A percentile compares a stretch with the other conserved stretches of the same genome.
Conservation (phyloP, 192 early-diverging fungal species). For the Rhizophlyctis rosea region DNA sequence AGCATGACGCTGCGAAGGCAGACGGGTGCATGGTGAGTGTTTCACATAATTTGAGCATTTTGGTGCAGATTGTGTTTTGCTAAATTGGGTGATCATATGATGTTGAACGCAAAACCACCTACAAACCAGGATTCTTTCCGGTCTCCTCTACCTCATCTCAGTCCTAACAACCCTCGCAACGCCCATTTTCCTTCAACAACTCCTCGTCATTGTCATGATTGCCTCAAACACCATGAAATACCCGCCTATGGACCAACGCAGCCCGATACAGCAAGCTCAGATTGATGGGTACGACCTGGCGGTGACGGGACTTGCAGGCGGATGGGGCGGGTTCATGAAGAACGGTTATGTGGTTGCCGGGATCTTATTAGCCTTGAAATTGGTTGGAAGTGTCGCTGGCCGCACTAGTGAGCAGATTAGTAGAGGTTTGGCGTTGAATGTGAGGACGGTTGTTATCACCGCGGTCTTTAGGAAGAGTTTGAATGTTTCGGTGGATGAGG, state of each 20-base stretch:
- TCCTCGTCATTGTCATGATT: no score
- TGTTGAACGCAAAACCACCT: no score
- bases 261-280: not conserved
- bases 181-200: constrained; percentile 17
- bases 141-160: constrained; percentile 4
- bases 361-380: constrained; percentile 2
- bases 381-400: not conserved
- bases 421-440: not conserved
- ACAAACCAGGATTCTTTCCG: no score
- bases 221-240: no score
- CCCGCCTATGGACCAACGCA: not conserved
- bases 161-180: not conserved
- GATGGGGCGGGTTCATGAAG: not conserved
- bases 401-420: constrained; percentile 5
- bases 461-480: constrained; percentile 13
- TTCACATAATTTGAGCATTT: no score
- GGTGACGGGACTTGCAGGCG: not conserved
- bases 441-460: not conserved
- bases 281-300: constrained; percentile 3
- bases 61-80: no score
- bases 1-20: no score
- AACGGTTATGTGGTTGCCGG: constrained; percentile 1
- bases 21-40: no score
- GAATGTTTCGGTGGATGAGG: not conserved
- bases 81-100: no score